Evolutionary conservation across 768 basidiomycete genomes (phyloP), one percentile per base, ranked within the genome.

Genomic region (Kwoniella dendrophila): DNA sequence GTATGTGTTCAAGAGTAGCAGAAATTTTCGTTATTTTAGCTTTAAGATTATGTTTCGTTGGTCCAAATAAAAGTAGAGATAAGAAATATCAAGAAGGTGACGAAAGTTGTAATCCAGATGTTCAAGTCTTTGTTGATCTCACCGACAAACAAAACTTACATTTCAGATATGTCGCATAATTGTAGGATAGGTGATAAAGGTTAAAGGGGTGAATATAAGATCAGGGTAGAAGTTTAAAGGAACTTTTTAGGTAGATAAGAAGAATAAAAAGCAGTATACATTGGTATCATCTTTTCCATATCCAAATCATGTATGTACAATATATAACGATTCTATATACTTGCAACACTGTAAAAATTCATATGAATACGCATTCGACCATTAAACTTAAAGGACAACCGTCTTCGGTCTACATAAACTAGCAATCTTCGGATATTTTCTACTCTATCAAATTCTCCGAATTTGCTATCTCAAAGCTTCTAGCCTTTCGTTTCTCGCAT

Each of bases 71-170:
- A 44, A 51, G 45, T 18, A 49, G 71, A 52, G 68, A 75, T 54
- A 66, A 65, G 53, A 54, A 58, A 45, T 69, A 68, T 22, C 57
- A 58, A 16, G 64, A 66, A 12, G 71, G 74, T 18, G 70, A 73
- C 40, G 64, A 64, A 47, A 18, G 53, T 18, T 68, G 66, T 50
- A 61, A 69, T 62, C 69, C 69, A n/a, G 54, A 38, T 22, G 61
- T 62, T 11, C 63, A 63, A 50, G 56, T 55, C 2, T 72, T 60
- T 54, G 66, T 63, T 6, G 73, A 74, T 59, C 40, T 74, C 34
- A 69, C 68, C 38, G 73, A 74, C 62, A 72, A 72, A 58, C 57
- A 70, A 54, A 73, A 73, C 63, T n/a, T 58, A 49, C 67, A 68
- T 41, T 73, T 64, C 63, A 56, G 72, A 32, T 73, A 71, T 45